A percentile compares a stretch with the other conserved stretches of the same genome.
Conservation (phyloP, 2,329 filamentous ascomycete species). For the Nakataea oryzae region DNA sequence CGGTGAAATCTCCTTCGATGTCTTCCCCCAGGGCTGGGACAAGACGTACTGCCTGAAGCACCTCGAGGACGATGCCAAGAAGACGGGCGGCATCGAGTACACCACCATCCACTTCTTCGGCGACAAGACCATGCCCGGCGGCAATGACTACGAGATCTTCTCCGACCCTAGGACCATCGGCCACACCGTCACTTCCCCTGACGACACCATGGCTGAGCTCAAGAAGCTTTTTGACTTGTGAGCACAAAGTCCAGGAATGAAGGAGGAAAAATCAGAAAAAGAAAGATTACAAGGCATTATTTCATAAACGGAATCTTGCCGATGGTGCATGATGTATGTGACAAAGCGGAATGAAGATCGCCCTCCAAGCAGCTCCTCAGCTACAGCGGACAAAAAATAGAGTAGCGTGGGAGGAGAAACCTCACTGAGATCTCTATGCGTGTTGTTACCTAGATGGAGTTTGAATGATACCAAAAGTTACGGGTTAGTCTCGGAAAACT, state of each 20-base stretch:
- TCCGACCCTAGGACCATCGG: conserved; percentile 71
- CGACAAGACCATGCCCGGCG: conserved; percentile 84
- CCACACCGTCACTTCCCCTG: conserved; percentile 70
- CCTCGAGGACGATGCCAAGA: conserved; percentile 68
- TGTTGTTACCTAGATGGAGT: neutral
- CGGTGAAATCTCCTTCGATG: conserved; percentile 95
- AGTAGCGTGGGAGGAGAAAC: neutral
- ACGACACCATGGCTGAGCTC: conserved; percentile 71
- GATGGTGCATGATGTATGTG: neutral
- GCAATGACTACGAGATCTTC: conserved; percentile 96
- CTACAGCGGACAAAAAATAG: neutral
- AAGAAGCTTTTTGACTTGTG: conserved; percentile 70
- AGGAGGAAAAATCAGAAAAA: neutral
- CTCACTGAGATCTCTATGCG: neutral
- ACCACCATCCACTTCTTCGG: conserved; percentile 95
- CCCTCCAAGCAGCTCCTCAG: neutral
- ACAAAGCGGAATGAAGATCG: neutral
- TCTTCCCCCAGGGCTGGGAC: conserved; percentile 96
- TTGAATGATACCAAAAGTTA: neutral
- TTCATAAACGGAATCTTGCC: neutral
- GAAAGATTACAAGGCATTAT: neutral
- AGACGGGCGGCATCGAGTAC: conserved; percentile 63
- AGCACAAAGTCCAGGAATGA: neutral
- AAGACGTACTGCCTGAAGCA: conserved; percentile 95
- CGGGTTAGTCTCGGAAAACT: neutral